phyloP scores from a whole-genome alignment of 1,284 basidiomycete genomes.

The Mycocalia duriaeana region DNA sequence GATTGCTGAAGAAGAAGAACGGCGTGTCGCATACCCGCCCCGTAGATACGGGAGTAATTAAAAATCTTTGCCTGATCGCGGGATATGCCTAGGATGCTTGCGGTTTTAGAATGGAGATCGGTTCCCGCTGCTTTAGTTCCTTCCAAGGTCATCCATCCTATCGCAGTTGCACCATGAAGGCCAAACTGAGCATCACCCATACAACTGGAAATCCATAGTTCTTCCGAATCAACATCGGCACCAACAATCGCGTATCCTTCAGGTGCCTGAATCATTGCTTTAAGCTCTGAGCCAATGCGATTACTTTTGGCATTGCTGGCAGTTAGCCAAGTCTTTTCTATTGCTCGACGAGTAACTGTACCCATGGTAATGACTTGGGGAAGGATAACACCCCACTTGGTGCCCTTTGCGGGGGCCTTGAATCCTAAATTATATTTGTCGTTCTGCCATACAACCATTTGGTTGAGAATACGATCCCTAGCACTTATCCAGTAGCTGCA shows the following conservation, averaged over 20 bases:
- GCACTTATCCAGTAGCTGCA: conserved; percentile 99
- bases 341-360: conserved; percentile 93
- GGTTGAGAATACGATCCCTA: conserved; percentile 87
- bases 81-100: conserved; percentile 87
- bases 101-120: conserved; percentile 96
- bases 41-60: conserved; percentile 99
- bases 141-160: conserved; percentile 99
- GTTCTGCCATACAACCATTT: conserved; percentile 88
- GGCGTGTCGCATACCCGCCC: conserved; percentile 94
- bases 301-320: conserved; percentile 98
- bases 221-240: conserved; percentile 98
- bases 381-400: conserved; percentile 86
- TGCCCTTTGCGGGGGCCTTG: conserved; percentile 21
- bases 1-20: conserved; percentile 86
- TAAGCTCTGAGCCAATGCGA: conserved; percentile 95
- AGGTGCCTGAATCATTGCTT: conserved; percentile 95
- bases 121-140: conserved; percentile 96
- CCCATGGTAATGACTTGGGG: conserved; percentile 99
- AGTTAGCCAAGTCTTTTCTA: conserved; percentile 98
- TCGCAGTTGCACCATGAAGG: conserved; percentile 91
- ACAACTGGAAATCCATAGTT: conserved; percentile 98
- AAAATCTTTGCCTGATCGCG: conserved; percentile 98
- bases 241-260: conserved; percentile 93
- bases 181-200: conserved; percentile 99
- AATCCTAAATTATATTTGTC: conserved; percentile 43